phyloP scores from a whole-genome alignment of 2,329 filamentous ascomycete species.

The Exophiala spinifera region DNA sequence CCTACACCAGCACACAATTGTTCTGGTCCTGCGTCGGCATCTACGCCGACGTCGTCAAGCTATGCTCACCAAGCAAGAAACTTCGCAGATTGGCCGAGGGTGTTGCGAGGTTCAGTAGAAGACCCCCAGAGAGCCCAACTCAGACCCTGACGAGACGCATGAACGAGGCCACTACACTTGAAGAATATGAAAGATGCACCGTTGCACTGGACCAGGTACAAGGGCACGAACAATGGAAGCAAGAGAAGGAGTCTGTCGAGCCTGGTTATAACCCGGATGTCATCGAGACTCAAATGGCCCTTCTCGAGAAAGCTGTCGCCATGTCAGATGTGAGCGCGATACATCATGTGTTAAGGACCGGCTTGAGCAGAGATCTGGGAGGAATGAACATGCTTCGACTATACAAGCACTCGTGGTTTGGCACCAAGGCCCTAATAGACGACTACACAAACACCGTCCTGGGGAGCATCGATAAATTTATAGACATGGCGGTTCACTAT shows the following conservation, averaged over 20 bases:
- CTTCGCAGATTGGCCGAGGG: conserved; percentile 19
- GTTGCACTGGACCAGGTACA: conserved; percentile 75
- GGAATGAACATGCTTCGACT: conserved; percentile 80
- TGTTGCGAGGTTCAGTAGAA: conserved; percentile 22
- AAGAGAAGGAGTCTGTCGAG: conserved; percentile 53
- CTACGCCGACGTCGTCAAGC: conserved; percentile 23
- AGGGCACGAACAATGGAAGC: conserved; percentile 78
- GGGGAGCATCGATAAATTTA: conserved; percentile 68
- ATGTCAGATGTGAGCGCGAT: conserved; percentile 71
- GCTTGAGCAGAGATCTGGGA: conserved; percentile 75
- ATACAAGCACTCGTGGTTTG: conserved; percentile 79
- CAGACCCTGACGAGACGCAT: conserved; percentile 15
- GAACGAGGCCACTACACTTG: conserved; percentile 61
- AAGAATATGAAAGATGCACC: conserved; percentile 74
- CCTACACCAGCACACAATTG: conserved; percentile 6
- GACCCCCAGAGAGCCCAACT: conserved; percentile 14
- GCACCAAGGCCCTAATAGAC: conserved; percentile 84
- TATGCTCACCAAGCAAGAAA: conserved; percentile 22
- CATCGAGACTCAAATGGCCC: conserved; percentile 65
- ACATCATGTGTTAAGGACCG: conserved; percentile 76
- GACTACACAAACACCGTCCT: conserved; percentile 78
- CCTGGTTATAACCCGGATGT: conserved; percentile 69
- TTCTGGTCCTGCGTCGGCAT: conserved; percentile 24
- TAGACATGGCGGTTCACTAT: conserved; percentile 55
- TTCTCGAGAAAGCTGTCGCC: conserved; percentile 70